Conservation (phyloP, 2,329 filamentous ascomycete species). For the Neobulgaria alba region DNA sequence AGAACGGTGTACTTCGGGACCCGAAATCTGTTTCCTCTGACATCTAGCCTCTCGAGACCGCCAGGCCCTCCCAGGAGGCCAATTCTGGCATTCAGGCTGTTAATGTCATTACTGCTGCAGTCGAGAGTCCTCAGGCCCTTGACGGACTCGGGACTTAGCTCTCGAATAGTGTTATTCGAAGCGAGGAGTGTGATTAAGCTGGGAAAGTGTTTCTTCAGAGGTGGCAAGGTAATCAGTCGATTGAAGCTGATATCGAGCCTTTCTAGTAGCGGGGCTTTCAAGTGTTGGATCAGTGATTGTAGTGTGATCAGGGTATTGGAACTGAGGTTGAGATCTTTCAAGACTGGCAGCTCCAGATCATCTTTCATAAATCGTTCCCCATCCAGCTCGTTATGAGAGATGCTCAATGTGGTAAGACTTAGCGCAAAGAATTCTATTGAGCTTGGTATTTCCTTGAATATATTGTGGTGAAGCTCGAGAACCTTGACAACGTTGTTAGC, state of each 20-base stretch:
- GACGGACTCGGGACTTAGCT: slow-evolving; percentile 65
- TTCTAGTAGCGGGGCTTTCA: slow-evolving; percentile 67
- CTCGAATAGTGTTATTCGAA: slow-evolving; percentile 70
- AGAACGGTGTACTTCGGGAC: slow-evolving; percentile 79
- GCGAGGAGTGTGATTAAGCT: slow-evolving; percentile 61
- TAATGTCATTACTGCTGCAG: slow-evolving; percentile 77
- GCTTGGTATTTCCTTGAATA: slow-evolving; percentile 58
- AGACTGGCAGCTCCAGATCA: slow-evolving; percentile 58
- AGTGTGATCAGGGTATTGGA: slow-evolving; percentile 67
- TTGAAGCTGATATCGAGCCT: slow-evolving; percentile 79
- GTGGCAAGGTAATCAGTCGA: slow-evolving; percentile 62
- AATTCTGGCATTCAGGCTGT: slow-evolving; percentile 69
- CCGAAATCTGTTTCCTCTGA: slow-evolving; percentile 78
- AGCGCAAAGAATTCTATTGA: slow-evolving; percentile 63
- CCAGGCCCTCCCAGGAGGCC: slow-evolving; percentile 61
- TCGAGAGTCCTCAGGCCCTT: slow-evolving; percentile 69
- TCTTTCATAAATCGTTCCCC: slow-evolving; percentile 57
- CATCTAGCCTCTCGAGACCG: slow-evolving; percentile 58
- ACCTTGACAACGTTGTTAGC: slow-evolving; percentile 43
- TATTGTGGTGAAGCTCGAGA: slow-evolving; percentile 69
- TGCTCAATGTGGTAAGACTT: slow-evolving; percentile 61
- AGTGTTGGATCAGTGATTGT: slow-evolving; percentile 51
- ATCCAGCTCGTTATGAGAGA: slow-evolving; percentile 66
- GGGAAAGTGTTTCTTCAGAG: slow-evolving; percentile 59
- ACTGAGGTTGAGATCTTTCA: slow-evolving; percentile 69